phyloP scores from a whole-genome alignment of 1,284 basidiomycete genomes.

The Rugosomyces carneus region DNA sequence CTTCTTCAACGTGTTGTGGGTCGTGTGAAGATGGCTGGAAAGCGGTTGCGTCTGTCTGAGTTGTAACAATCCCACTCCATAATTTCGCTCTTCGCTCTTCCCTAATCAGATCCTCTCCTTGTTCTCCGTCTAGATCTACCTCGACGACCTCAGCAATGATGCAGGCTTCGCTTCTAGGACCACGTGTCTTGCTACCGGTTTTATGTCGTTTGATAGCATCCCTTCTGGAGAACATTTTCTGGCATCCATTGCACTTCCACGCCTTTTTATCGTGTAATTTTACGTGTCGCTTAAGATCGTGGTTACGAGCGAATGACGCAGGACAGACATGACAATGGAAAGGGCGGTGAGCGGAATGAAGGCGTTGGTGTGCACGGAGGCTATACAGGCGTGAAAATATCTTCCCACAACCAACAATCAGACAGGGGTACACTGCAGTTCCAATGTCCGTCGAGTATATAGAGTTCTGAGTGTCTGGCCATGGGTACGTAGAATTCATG shows the following conservation, averaged over 20 bases:
- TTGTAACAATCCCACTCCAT: constrained; percentile 52
- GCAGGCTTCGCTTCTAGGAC: constrained; percentile 44
- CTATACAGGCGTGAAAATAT: constrained; percentile 60
- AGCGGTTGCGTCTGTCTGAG: constrained; percentile 22
- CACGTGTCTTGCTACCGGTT: constrained; percentile 43
- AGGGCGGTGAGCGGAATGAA: constrained; percentile 57
- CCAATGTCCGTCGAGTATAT: constrained; percentile 47
- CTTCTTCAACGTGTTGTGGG: constrained; percentile 47
- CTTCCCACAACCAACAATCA: constrained; percentile 53
- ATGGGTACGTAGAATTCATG: constrained; percentile 25
- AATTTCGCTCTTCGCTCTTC: constrained; percentile 55
- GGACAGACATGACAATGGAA: constrained; percentile 57
- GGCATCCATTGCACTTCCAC: constrained; percentile 66
- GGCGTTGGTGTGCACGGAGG: constrained; percentile 61
- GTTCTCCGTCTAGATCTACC: constrained; percentile 50
- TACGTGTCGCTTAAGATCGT: constrained; percentile 69
- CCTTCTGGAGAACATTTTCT: constrained; percentile 64
- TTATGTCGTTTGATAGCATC: constrained; percentile 75
- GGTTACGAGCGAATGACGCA: constrained; percentile 68
- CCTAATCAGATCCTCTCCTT: constrained; percentile 41
- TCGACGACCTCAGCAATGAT: constrained; percentile 50
- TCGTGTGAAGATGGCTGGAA: constrained; percentile 17
- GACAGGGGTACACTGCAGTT: constrained; percentile 72
- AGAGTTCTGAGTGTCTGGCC: constrained; percentile 27
- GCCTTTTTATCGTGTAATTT: constrained; percentile 62